phyloP scores from a whole-genome alignment of 2,329 filamentous ascomycete genomes.

The Lachnellula arida region DNA sequence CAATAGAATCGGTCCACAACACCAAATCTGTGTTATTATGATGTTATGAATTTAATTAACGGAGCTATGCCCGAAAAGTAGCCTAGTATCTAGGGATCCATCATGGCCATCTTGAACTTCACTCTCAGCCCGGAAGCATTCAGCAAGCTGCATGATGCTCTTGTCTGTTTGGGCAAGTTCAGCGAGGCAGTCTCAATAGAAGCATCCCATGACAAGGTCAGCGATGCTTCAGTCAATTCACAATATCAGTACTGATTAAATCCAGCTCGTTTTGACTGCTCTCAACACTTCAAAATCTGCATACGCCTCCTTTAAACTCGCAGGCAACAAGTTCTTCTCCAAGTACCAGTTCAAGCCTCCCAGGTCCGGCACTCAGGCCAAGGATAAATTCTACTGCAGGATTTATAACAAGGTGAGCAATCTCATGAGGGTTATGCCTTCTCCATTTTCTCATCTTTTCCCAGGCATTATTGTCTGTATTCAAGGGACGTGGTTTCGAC shows the following conservation, averaged over 20 bases:
- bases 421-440: neutral
- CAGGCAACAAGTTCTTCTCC: constrained; percentile 65
- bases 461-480: constrained; percentile 66
- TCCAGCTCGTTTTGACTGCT: constrained; percentile 66
- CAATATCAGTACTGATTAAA: constrained; percentile 8
- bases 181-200: constrained; percentile 75
- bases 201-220: constrained; percentile 27
- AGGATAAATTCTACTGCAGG: constrained; percentile 64
- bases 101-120: constrained; percentile 64
- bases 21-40: neutral
- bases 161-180: constrained; percentile 73
- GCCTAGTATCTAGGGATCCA: neutral
- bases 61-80: neutral
- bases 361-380: constrained; percentile 12
- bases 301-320: constrained; percentile 68
- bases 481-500: constrained; percentile 63
- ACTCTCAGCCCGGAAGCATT: constrained; percentile 71
- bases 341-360: constrained; percentile 61
- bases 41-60: neutral
- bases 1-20: no score
- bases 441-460: constrained; percentile 1
- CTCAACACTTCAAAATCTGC: constrained; percentile 78
- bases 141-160: constrained; percentile 63
- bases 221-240: constrained; percentile 1
- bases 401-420: constrained; percentile 62